Percentiles rank a stretch among this genome's conserved stretches.
These are phyloP conservation scores for Nidula microcarpa DNA, from an alignment of 768 basidiomycete genomes.

Conservation along the genomic window DNA sequence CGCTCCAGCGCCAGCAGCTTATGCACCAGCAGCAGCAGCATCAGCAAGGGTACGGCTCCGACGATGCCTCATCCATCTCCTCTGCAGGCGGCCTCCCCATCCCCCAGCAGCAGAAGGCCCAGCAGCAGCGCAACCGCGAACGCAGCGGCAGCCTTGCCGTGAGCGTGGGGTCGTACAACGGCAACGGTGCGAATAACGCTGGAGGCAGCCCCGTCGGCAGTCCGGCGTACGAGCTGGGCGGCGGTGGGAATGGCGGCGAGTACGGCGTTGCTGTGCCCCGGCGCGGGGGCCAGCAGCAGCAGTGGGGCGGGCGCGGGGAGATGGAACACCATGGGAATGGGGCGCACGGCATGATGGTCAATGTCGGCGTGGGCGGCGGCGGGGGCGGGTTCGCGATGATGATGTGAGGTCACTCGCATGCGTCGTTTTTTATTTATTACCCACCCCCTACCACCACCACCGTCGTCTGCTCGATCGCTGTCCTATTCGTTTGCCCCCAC, in stretches of 20 bases:
- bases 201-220: background rate
- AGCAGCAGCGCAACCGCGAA: background rate
- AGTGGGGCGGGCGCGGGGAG: background rate
- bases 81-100: background rate
- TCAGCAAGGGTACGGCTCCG: conserved; percentile 7
- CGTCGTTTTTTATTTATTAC: background rate
- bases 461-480: background rate
- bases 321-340: background rate
- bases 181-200: background rate
- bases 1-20: conserved; percentile 3
- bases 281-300: background rate
- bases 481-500: background rate
- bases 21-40: conserved; percentile 12
- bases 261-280: background rate
- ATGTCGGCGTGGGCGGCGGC: background rate
- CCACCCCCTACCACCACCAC: background rate
- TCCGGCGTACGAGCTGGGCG: background rate
- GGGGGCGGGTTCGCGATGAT: background rate
- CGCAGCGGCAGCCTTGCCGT: background rate
- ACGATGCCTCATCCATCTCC: background rate
- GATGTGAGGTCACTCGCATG: background rate
- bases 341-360: background rate
- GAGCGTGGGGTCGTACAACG: background rate
- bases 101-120: background rate
- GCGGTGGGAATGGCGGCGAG: background rate